Evolutionary conservation across 768 basidiomycete species (phyloP).

Genomic region (Suillus americanus): DNA sequence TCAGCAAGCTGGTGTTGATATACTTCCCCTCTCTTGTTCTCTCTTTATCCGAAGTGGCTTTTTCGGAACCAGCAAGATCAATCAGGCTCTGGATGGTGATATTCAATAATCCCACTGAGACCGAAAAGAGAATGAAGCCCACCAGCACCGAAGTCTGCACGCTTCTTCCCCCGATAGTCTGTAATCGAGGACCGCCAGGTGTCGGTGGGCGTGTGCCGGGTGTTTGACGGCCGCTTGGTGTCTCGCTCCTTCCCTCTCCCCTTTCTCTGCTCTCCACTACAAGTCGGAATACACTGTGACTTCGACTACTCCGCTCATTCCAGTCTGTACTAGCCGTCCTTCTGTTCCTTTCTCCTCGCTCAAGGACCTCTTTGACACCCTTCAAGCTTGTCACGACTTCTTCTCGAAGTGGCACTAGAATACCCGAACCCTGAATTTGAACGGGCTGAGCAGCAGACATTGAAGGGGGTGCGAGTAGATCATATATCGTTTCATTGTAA

Average conservation of each 20-base stretch:
- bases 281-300: slow-evolving; percentile 91
- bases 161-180: slow-evolving; percentile 76
- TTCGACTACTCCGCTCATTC: slow-evolving; percentile 94
- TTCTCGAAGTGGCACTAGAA: slow-evolving; percentile 79
- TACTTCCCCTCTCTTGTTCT: slow-evolving; percentile 95
- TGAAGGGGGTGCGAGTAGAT: slow-evolving; percentile 76
- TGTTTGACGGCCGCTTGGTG: slow-evolving; percentile 45
- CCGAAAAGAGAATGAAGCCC: slow-evolving; percentile 20
- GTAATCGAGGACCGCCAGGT: slow-evolving; percentile 63
- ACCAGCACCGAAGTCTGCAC: slow-evolving; percentile 79
- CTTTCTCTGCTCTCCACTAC: slow-evolving; percentile 87
- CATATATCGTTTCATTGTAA: slow-evolving; percentile 90
- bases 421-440: slow-evolving; percentile 69
- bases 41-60: slow-evolving; percentile 93
- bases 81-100: slow-evolving; percentile 67
- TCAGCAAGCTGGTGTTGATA: slow-evolving; percentile 94
- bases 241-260: slow-evolving; percentile 43
- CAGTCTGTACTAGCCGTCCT: slow-evolving; percentile 97
- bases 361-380: slow-evolving; percentile 81
- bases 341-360: slow-evolving; percentile 82
- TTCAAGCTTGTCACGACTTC: slow-evolving; percentile 92
- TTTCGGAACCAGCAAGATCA: slow-evolving; percentile 96
- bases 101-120: background rate
- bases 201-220: slow-evolving; percentile 52
- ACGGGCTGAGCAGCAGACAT: slow-evolving; percentile 56